A percentile compares a stretch with the other conserved stretches of the same genome.
phyloP scores from a whole-genome alignment of 768 basidiomycete species.

The Solioccasus polychromus region DNA sequence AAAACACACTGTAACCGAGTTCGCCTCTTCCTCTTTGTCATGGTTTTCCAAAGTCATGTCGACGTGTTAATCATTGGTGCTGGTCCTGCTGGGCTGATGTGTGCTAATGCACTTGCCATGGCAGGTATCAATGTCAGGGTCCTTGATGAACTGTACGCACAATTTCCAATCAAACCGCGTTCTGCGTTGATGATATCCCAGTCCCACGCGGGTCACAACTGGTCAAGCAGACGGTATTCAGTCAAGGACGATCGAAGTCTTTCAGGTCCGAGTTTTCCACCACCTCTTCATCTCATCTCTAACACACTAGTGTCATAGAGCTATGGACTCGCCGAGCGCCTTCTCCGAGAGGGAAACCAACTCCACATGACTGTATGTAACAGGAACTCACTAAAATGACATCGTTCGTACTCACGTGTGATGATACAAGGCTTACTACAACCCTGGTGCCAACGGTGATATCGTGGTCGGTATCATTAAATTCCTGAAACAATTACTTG shows the following conservation, averaged over 20 bases:
- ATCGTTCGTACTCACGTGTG: too few relatives aligned
- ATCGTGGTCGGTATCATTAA: slow-evolving; percentile 45
- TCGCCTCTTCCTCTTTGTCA: too few relatives aligned
- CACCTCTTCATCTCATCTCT: background rate
- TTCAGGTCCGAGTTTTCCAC: slow-evolving; percentile 35
- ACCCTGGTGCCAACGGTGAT: slow-evolving; percentile 53
- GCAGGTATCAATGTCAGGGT: too few relatives aligned
- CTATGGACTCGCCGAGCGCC: slow-evolving; percentile 66
- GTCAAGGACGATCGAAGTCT: slow-evolving; percentile 50
- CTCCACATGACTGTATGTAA: slow-evolving; percentile 60
- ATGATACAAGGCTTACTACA: slow-evolving; percentile 79
- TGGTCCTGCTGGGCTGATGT: too few relatives aligned
- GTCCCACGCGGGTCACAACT: background rate
- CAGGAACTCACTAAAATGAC: background rate
- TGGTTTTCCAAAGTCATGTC: too few relatives aligned
- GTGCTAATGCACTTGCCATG: too few relatives aligned
- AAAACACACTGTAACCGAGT: too few relatives aligned
- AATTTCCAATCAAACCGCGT: too few relatives aligned
- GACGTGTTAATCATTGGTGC: too few relatives aligned
- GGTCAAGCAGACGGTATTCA: slow-evolving; percentile 27
- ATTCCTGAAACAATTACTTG: too few relatives aligned
- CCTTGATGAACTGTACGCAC: too few relatives aligned
- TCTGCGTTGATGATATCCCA: too few relatives aligned
- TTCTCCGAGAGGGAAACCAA: slow-evolving; percentile 60
- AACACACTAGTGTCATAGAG: slow-evolving; percentile 44